Conservation (phyloP, 805 yeast species). For the Hanseniaspora hatyaiensis region DNA sequence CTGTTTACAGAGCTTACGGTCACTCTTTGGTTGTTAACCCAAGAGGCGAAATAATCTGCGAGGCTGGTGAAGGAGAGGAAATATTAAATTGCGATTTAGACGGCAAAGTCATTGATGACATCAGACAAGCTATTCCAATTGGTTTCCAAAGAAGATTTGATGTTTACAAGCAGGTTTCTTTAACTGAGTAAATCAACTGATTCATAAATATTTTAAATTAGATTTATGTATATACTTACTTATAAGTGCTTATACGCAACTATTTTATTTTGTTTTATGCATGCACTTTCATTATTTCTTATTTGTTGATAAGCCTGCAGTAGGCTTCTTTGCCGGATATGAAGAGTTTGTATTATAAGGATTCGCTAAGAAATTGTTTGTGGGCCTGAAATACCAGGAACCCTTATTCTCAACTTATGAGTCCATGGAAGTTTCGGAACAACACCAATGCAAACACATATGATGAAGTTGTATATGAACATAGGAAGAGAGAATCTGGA, state of each 20-base stretch:
- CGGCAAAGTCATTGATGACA: slow-evolving; percentile 43
- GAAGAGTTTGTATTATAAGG: too few relatives aligned
- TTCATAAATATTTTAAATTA: neutral
- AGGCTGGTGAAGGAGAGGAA: slow-evolving; percentile 70
- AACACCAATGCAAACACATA: slow-evolving; percentile 75
- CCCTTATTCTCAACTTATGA: slow-evolving; percentile 61
- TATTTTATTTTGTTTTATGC: too few relatives aligned
- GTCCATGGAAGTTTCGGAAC: slow-evolving; percentile 81
- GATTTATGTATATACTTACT: neutral
- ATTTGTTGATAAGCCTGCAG: too few relatives aligned
- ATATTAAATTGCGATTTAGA: slow-evolving; percentile 65
- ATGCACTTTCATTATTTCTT: too few relatives aligned
- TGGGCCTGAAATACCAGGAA: slow-evolving; percentile 37
- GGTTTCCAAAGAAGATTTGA: slow-evolving; percentile 61
- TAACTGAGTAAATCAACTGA: neutral
- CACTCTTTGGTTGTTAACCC: slow-evolving; percentile 58
- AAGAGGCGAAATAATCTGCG: slow-evolving; percentile 47
- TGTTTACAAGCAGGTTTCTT: slow-evolving; percentile 32
- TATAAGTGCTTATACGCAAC: too few relatives aligned
- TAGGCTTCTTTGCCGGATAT: too few relatives aligned
- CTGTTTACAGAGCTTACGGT: slow-evolving; percentile 54
- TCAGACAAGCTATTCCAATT: slow-evolving; percentile 60
- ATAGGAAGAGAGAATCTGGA: slow-evolving; percentile 69
- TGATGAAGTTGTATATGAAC: slow-evolving; percentile 59
- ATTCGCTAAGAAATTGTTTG: slow-evolving; percentile 30